These are phyloP conservation scores for Alternaria gaisen DNA, from an alignment of 2,329 filamentous ascomycete genomes.

Conservation along the genomic window DNA sequence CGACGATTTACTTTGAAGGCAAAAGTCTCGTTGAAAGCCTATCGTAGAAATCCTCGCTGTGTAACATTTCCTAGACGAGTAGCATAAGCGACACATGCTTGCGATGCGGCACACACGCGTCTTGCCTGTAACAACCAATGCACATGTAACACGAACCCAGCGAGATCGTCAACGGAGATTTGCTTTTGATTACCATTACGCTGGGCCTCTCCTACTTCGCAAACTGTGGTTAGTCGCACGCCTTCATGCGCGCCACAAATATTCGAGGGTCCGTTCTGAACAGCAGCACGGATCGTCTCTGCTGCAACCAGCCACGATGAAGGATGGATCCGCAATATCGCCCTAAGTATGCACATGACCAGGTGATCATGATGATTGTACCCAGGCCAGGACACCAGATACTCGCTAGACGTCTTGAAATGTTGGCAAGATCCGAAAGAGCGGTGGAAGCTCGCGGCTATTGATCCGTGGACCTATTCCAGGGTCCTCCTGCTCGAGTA, in stretches of 20 bases:
- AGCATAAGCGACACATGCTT: conserved; percentile 27
- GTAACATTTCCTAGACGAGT: conserved; percentile 27
- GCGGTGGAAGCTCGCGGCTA: conserved; percentile 30
- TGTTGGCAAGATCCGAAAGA: conserved; percentile 26
- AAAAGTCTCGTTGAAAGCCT: conserved; percentile 28
- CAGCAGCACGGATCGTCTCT: conserved; percentile 10
- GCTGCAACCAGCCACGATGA: conserved; percentile 25
- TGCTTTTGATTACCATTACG: conserved; percentile 31
- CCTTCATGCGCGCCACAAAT: conserved; percentile 12
- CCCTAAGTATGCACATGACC: conserved; percentile 28
- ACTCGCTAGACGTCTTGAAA: conserved; percentile 16
- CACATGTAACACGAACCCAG: conserved; percentile 26
- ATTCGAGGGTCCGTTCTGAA: conserved; percentile 8
- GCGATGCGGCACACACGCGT: conserved; percentile 22
- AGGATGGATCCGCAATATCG: conserved; percentile 24
- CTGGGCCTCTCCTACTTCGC: conserved; percentile 25
- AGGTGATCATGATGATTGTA: conserved; percentile 30
- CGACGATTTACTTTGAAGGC: conserved; percentile 7
- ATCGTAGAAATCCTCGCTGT: conserved; percentile 33
- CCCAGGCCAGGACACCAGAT: conserved; percentile 9
- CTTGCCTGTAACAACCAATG: conserved; percentile 26
- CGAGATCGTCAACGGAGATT: conserved; percentile 18
- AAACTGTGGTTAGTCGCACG: conserved; percentile 16
- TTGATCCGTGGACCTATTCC: conserved; percentile 9
- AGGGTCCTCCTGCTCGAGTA: conserved; percentile 10